Evolutionary conservation across 768 basidiomycete species (phyloP).

Genomic region (Phlebiopsis flavidoalba): DNA sequence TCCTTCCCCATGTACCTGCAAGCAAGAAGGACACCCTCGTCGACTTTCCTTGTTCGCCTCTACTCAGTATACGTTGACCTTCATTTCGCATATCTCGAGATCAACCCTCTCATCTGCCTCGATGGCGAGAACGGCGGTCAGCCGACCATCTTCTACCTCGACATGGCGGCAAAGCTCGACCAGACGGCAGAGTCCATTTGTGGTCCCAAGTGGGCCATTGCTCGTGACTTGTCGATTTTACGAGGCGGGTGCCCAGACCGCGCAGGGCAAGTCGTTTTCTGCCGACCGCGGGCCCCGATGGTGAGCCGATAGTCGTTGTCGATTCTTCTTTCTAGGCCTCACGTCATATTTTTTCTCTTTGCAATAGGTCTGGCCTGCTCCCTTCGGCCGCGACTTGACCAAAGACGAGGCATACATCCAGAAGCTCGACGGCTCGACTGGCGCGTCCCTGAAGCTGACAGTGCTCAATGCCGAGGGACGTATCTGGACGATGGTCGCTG

Average conservation of each 20-base stretch:
- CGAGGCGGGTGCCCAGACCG: conserved; percentile 43
- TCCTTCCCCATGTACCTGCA: conserved; percentile 79
- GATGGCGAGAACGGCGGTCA: conserved; percentile 68
- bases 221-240: conserved; percentile 83
- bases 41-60: conserved; percentile 90
- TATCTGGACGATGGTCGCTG: conserved; percentile 99
- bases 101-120: conserved; percentile 96
- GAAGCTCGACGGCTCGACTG: conserved; percentile 94
- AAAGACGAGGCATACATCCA: conserved; percentile 99
- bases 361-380: conserved; percentile 73
- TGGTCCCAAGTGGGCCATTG: conserved; percentile 98
- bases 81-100: conserved; percentile 99
- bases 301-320: conserved; percentile 30
- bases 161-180: conserved; percentile 99
- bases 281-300: conserved; percentile 97
- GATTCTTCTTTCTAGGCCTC: not conserved
- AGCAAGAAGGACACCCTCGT: conserved; percentile 87
- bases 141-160: conserved; percentile 88
- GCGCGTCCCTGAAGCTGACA: conserved; percentile 96
- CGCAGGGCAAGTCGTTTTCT: conserved; percentile 47
- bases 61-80: conserved; percentile 98
- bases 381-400: conserved; percentile 95
- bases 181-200: conserved; percentile 98
- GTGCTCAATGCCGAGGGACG: conserved; percentile 93
- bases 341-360: too few relatives aligned